Evolutionary conservation across 805 yeast genomes (phyloP).

Genomic region (Pichia californica): DNA sequence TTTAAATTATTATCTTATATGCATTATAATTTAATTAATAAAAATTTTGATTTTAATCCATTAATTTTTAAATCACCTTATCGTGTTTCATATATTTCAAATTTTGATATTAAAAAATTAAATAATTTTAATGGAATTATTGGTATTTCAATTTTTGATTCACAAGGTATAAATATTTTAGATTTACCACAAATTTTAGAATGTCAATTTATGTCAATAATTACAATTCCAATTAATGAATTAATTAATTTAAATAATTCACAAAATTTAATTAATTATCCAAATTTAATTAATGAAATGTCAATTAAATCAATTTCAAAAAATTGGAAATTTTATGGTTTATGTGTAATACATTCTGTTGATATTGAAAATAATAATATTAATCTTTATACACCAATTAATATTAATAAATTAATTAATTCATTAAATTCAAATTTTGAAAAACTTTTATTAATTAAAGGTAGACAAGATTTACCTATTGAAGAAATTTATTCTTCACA

Average conservation of each 20-base stretch:
- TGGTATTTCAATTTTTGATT: conserved; percentile 31
- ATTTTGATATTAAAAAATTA: conserved; percentile 4
- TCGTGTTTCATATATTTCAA: conserved; percentile 30
- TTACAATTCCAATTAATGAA: conserved; percentile 25
- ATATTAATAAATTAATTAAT: conserved; percentile 11
- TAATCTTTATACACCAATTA: conserved; percentile 52
- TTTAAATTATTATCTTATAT: conserved; percentile 48
- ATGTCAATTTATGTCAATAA: conserved; percentile 36
- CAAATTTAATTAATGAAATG: conserved; percentile 23
- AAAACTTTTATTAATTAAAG: conserved; percentile 44
- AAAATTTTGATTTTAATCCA: conserved; percentile 37
- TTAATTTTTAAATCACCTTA: conserved; percentile 35
- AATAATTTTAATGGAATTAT: conserved; percentile 27
- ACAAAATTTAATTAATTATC: conserved; percentile 9
- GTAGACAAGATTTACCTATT: conserved; percentile 60
- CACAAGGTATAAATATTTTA: conserved; percentile 26
- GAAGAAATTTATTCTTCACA: conserved; percentile 25
- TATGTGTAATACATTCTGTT: conserved; percentile 65
- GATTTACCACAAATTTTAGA: conserved; percentile 35
- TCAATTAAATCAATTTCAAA: conserved; percentile 9
- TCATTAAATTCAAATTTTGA: conserved; percentile 14
- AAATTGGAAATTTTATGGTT: conserved; percentile 35
- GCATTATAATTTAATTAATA: conserved; percentile 32
- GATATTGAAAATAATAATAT: conserved; percentile 33
- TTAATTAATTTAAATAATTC: conserved; percentile 8